phyloP scores from a whole-genome alignment of 1,139 yeast species.

The Barnettozyma hawaiiensis region DNA sequence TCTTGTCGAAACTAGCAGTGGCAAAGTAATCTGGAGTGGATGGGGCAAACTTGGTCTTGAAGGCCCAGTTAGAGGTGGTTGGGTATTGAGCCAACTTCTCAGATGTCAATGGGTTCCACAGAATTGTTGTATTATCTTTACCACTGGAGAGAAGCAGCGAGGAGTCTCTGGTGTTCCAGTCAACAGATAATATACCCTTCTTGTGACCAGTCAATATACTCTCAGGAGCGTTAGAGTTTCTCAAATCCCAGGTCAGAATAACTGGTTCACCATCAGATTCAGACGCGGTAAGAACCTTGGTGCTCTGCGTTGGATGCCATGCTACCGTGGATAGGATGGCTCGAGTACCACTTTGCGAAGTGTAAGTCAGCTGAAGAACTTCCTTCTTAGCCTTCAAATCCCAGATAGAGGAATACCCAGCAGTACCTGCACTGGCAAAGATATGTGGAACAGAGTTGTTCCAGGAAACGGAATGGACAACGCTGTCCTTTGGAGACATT shows the following conservation, averaged over 20 bases:
- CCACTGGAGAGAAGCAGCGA: slow-evolving; percentile 80
- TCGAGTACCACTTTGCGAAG: slow-evolving; percentile 40
- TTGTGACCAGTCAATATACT: slow-evolving; percentile 70
- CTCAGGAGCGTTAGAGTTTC: slow-evolving; percentile 90
- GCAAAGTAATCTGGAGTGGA: slow-evolving; percentile 87
- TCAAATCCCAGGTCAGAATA: slow-evolving; percentile 86
- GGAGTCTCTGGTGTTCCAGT: slow-evolving; percentile 89
- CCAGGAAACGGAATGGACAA: slow-evolving; percentile 76
- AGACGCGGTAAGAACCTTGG: slow-evolving; percentile 83
- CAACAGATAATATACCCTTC: slow-evolving; percentile 83
- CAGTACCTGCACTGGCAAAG: slow-evolving; percentile 78
- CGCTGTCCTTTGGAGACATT: slow-evolving; percentile 76
- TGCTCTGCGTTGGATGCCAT: slow-evolving; percentile 86
- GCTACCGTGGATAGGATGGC: slow-evolving; percentile 64
- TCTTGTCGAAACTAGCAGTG: slow-evolving; percentile 88
- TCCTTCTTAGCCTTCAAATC: slow-evolving; percentile 85
- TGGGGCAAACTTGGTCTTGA: slow-evolving; percentile 83
- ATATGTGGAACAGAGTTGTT: slow-evolving; percentile 81
- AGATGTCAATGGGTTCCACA: slow-evolving; percentile 86
- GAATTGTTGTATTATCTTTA: slow-evolving; percentile 77
- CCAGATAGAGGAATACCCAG: slow-evolving; percentile 89
- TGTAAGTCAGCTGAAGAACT: slow-evolving; percentile 73
- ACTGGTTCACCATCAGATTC: slow-evolving; percentile 77
- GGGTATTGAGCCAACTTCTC: slow-evolving; percentile 81
- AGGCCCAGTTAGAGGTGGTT: slow-evolving; percentile 90